phyloP scores from a whole-genome alignment of 177 flowering plant species.

The Vitis hybrid region DNA sequence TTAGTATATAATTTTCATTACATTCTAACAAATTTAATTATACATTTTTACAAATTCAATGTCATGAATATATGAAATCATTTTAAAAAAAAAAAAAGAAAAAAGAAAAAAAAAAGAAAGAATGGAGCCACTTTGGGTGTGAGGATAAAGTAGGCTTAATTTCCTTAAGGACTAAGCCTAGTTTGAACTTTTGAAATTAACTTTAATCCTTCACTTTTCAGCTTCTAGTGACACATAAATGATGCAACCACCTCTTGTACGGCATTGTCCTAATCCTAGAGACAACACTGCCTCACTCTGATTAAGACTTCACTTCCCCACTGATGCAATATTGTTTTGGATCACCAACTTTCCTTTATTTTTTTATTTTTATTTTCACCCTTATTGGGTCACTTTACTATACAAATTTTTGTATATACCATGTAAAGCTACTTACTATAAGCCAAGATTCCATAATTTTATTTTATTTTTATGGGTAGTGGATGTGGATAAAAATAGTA shows the following conservation, averaged over 20 bases:
- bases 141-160: too few relatives aligned
- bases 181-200: too few relatives aligned
- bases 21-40: too few relatives aligned
- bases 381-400: background rate
- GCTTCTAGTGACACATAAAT: background rate
- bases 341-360: background rate
- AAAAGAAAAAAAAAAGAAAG: too few relatives aligned
- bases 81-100: too few relatives aligned
- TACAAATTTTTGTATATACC: background rate
- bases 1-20: too few relatives aligned
- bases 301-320: slow-evolving; percentile 7
- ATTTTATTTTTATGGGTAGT: background rate
- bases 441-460: background rate
- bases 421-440: background rate
- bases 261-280: background rate
- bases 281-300: background rate
- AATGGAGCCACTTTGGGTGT: too few relatives aligned
- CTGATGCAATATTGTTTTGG: background rate
- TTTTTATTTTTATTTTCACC: background rate
- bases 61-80: too few relatives aligned
- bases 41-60: too few relatives aligned
- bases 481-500: slow-evolving; percentile 16
- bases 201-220: too few relatives aligned
- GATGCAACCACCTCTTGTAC: background rate
- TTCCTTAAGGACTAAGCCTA: too few relatives aligned